Base-by-base conservation (phyloP, 2,329 filamentous ascomycete genomes). In the Fusarium anguioides region DNA sequence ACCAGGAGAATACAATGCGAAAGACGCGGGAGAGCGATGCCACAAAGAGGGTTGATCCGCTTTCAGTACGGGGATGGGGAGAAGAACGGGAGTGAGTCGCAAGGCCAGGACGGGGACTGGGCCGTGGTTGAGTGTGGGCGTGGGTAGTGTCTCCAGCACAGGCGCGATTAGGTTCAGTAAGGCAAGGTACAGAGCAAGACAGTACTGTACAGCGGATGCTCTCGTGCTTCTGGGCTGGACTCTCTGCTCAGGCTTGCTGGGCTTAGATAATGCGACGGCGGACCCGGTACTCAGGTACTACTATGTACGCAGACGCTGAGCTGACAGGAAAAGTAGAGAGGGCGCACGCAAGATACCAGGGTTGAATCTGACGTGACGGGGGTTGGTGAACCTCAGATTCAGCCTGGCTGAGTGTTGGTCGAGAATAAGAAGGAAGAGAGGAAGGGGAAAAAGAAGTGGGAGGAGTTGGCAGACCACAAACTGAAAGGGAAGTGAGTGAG, bases 1-100 rank as follows among this genome's bases (percentile, higher is more conserved):
- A 60, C 55, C 45, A 69, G 66, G 60, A 72, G 70, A 70, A 68
- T 64, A 70, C 63, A 70, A 68, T 69, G 70, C 68, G 70, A 72
- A 64, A 67, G 70, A 66, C 63, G 60, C 64, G 68, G 69, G 64
- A 57, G 64, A 60, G 64, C 65, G 66, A 68, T 68, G 37, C 61
- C 61, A 69, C 65, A 61, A 69, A 55, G 56, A 69, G 65, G 48
- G 61, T 50, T 50, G 66, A 68, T 68, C 66, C 66, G 66, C 66
- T 68, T 67, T 66, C 60, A 69, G 66, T 51, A 53, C 66, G 61
- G 64, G 60, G 61, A 49, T 45, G 44, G 54, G 39, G 29, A 49
- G 52, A 54, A 29, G 50, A 44, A 54, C 42, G 65, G 51, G 64
- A 68, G 60, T 68, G 64, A 68, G 60, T 68, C 50, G 60, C 65